Evolutionary conservation across 208 protist species (phyloP), one percentile per base, ranked within the genome.

Genomic region (Acanthamoeba culbertsoni): DNA sequence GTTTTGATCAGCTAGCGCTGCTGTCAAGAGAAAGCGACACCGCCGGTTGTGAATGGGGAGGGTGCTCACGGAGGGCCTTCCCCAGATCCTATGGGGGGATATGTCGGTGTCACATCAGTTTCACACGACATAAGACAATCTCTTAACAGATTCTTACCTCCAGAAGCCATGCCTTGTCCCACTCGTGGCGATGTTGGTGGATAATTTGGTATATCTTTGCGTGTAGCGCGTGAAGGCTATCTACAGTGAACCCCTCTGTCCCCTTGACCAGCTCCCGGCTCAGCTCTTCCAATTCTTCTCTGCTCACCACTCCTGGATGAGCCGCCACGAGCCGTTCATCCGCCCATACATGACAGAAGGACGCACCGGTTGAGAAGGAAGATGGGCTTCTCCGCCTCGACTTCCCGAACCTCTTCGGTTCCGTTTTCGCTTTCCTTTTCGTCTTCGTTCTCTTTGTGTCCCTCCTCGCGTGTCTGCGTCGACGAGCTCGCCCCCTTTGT

Each of bases 191-290:
- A 26, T 91, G 84, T 55, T 91, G 42, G 55, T 91, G 57, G 57
- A 91, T 62, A 26, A 71, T n/a, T 43, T 91, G 84, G 57, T 91
- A 91, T 16, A 91, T 40, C 45, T 91, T 91, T 5, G 84, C 84
- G n/a, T 91, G 59, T 8, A 91, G 57, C 57, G 84, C 48, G 20
- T 91, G 84, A n/a, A 91, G 84, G 57, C 84, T 73, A 71, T 91
- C 84, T 53, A 91, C 84, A 62, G 57, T 73, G 42, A 91, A 91
- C 28, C 84, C 55, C 45, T 73, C 51, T 23, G 84, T 91, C 26
- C n/a, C 33, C n/a, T 31, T 53, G 16, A 91, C 48, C 84, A 71
- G 14, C 53, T 73, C 42, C 84, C 42, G 28, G 23, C 28, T 55
- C 51, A 91, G 23, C 16, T 45, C 28, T 35, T 46, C 53, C 84